Percentiles rank a stretch among this genome's conserved stretches.
Conservation (phyloP, 2,329 filamentous ascomycete genomes). For the Neofusicoccum parvum region DNA sequence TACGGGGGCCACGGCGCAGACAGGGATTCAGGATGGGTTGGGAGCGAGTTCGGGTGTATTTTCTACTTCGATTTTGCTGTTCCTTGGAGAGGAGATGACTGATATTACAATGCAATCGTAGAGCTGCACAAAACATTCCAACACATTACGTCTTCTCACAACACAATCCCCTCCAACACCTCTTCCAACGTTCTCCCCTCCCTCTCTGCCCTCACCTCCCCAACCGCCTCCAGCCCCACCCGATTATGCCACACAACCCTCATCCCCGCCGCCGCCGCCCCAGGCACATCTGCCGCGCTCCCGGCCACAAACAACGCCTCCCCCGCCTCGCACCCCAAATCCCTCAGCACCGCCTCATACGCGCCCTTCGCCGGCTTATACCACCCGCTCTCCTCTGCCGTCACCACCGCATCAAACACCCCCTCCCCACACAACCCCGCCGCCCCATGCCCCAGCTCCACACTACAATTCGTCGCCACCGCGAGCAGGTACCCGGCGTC, state of each 20-base stretch:
- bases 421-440: constrained; percentile 19
- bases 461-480: constrained; percentile 45
- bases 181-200: constrained; percentile 18
- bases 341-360: constrained; percentile 36
- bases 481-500: constrained; percentile 36
- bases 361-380: constrained; percentile 42
- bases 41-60: not conserved
- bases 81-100: not conserved
- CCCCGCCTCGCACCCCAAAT: constrained; percentile 23
- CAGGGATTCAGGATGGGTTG: not conserved
- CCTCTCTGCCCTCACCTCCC: constrained; percentile 12
- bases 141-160: not conserved
- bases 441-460: constrained; percentile 30
- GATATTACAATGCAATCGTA: not conserved
- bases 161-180: not conserved
- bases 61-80: not conserved
- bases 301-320: constrained; percentile 27
- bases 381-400: constrained; percentile 45
- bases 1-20: not conserved
- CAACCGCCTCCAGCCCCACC: constrained; percentile 20
- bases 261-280: constrained; percentile 43
- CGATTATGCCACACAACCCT: constrained; percentile 29
- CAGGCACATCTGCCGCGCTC: constrained; percentile 45
- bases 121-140: not conserved
- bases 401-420: constrained; percentile 39